These are phyloP conservation scores for Ustilago cynodontis DNA, from an alignment of 1,284 basidiomycete species.

Conservation along the genomic window DNA sequence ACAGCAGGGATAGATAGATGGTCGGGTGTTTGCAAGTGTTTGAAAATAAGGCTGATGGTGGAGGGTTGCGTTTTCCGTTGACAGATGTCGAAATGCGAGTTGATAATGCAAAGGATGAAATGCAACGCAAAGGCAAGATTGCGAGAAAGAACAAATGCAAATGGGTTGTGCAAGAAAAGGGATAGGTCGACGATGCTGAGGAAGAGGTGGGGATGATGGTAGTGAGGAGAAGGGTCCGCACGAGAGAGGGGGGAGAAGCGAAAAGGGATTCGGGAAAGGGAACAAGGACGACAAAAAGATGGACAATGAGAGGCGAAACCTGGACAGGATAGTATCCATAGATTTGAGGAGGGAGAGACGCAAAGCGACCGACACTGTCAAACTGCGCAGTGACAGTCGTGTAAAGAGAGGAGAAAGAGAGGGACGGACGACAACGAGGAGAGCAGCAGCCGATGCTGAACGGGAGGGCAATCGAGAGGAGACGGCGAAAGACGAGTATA, in stretches of 20 bases:
- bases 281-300: constrained; percentile 9
- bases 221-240: constrained; percentile 30
- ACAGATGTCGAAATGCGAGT: constrained; percentile 38
- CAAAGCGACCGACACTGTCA: not conserved
- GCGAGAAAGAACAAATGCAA: constrained; percentile 6
- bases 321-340: not conserved
- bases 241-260: constrained; percentile 21
- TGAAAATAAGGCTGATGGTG: constrained; percentile 30
- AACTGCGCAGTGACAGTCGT: not conserved
- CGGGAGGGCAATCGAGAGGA: not conserved
- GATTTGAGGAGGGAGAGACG: not conserved
- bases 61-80: constrained; percentile 34
- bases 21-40: constrained; percentile 17
- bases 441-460: not conserved
- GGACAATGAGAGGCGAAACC: not conserved
- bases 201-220: constrained; percentile 26
- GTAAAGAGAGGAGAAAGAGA: not conserved
- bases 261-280: constrained; percentile 25
- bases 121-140: constrained; percentile 18
- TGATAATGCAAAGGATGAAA: constrained; percentile 9
- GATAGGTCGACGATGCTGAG: constrained; percentile 7
- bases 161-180: constrained; percentile 3
- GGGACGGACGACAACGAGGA: not conserved
- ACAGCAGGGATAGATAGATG: not conserved
- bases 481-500: not conserved